phyloP scores from a whole-genome alignment of 2,329 filamentous ascomycete species.

The Pseudophaeomoniella oleicola region DNA sequence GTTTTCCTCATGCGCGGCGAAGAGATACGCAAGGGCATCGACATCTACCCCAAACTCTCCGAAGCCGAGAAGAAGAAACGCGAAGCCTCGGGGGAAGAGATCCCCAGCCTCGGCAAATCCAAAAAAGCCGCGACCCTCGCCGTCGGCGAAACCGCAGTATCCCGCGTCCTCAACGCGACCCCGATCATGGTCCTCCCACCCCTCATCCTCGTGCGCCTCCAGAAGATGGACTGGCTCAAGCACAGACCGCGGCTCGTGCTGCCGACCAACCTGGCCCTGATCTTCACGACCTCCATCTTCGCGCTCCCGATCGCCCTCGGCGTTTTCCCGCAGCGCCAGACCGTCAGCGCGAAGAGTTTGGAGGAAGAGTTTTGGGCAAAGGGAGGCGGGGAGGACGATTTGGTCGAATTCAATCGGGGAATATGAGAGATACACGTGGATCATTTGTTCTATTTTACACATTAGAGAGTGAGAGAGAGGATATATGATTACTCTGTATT shows the following conservation, averaged over 20 bases:
- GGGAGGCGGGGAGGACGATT: constrained; percentile 55
- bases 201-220: constrained; percentile 67
- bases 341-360: constrained; percentile 57
- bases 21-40: constrained; percentile 85
- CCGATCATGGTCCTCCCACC: constrained; percentile 96
- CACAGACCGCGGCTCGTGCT: constrained; percentile 60
- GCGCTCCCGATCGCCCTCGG: constrained; percentile 80
- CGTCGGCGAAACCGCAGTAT: constrained; percentile 83
- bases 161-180: constrained; percentile 80
- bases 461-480: no score
- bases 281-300: constrained; percentile 73
- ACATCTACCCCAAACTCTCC: constrained; percentile 72
- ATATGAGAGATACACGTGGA: no score
- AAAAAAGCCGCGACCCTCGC: constrained; percentile 77
- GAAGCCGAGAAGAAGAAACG: constrained; percentile 51
- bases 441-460: no score
- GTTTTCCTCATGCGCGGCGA: constrained; percentile 96
- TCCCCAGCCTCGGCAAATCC: constrained; percentile 67
- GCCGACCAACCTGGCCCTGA: constrained; percentile 75
- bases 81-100: constrained; percentile 49
- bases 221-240: constrained; percentile 71
- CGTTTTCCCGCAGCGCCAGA: constrained; percentile 84
- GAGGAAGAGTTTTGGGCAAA: constrained; percentile 77
- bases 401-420: constrained; percentile 94
- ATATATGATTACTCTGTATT: no score